Conservation (phyloP, 495 filamentous ascomycete species). For the Aspergillus heteromorphus region DNA sequence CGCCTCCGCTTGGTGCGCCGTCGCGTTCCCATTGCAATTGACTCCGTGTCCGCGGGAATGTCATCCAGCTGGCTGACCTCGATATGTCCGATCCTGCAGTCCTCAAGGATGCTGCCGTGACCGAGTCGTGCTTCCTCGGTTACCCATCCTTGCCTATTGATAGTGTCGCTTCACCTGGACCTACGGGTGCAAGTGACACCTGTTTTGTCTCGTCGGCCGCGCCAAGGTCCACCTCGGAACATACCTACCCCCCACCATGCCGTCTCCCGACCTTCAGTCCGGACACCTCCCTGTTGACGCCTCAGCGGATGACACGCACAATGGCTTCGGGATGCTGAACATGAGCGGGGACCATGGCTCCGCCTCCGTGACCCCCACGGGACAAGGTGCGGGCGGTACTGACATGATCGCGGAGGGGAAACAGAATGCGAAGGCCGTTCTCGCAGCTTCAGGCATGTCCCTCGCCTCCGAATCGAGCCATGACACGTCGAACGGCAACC, state of each 20-base stretch:
- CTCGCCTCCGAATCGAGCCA: conserved; percentile 20
- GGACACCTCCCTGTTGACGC: conserved; percentile 23
- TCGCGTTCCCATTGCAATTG: conserved; percentile 13
- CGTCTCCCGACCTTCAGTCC: conserved; percentile 32
- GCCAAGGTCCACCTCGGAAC: neutral
- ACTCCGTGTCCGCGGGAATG: neutral
- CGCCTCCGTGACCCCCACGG: conserved; percentile 16
- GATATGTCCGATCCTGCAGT: conserved; percentile 13
- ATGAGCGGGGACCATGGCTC: conserved; percentile 18
- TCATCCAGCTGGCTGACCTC: conserved; percentile 15
- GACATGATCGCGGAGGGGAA: conserved; percentile 51
- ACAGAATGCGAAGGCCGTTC: conserved; percentile 52
- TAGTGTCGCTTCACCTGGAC: conserved; percentile 19
- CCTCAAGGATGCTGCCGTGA: conserved; percentile 37
- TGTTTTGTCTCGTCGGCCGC: conserved; percentile 2
- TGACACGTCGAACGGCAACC: conserved; percentile 27
- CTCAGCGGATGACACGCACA: conserved; percentile 23
- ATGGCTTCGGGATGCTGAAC: conserved; percentile 20
- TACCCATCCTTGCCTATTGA: neutral
- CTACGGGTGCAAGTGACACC: conserved; percentile 18
- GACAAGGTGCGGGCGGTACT: conserved; percentile 27
- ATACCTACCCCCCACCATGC: conserved; percentile 24
- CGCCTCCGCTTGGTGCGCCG: conserved; percentile 13
- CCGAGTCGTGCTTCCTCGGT: conserved; percentile 5
- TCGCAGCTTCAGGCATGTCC: conserved; percentile 45